Conservation (phyloP, 257 asterid species). For the Echites panduratus region DNA sequence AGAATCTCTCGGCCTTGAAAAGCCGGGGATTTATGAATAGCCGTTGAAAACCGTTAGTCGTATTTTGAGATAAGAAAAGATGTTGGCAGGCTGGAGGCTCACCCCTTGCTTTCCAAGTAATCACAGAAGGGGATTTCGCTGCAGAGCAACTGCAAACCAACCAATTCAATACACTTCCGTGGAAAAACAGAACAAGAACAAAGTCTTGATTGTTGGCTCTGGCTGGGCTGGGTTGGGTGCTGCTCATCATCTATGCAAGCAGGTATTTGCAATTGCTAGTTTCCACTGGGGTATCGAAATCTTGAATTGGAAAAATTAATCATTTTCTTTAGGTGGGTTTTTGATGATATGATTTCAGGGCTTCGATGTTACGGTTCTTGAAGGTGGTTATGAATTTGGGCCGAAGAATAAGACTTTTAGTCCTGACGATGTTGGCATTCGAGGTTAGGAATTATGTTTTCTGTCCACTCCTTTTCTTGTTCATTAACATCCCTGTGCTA, state of each 20-base stretch:
- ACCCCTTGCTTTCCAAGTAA: conserved; percentile 21
- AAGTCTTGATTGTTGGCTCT: conserved; percentile 52
- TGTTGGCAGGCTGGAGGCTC: conserved; percentile 35
- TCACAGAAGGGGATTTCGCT: conserved; percentile 27
- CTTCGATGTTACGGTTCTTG: conserved; percentile 62
- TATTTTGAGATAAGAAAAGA: not conserved
- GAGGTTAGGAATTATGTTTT: conserved; percentile 24
- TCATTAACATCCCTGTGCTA: not conserved
- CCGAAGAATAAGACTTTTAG: conserved; percentile 38
- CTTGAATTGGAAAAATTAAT: too few relatives aligned
- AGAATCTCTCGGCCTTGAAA: not conserved
- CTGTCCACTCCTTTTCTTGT: not conserved
- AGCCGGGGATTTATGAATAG: not conserved
- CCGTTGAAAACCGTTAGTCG: conserved; percentile 10
- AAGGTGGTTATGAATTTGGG: conserved; percentile 64
- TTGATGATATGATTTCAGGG: conserved; percentile 37
- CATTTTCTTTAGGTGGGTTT: not conserved
- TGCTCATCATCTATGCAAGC: conserved; percentile 61
- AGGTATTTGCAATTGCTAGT: conserved; percentile 23
- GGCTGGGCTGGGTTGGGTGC: conserved; percentile 72
- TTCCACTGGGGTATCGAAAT: too few relatives aligned
- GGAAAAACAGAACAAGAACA: conserved; percentile 38
- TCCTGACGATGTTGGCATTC: conserved; percentile 56
- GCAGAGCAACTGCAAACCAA: conserved; percentile 44
- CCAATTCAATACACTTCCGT: conserved; percentile 5